A percentile compares a stretch with the other conserved stretches of the same genome.
Conservation (phyloP, 345 rosid species). For the Populus euphratica region DNA sequence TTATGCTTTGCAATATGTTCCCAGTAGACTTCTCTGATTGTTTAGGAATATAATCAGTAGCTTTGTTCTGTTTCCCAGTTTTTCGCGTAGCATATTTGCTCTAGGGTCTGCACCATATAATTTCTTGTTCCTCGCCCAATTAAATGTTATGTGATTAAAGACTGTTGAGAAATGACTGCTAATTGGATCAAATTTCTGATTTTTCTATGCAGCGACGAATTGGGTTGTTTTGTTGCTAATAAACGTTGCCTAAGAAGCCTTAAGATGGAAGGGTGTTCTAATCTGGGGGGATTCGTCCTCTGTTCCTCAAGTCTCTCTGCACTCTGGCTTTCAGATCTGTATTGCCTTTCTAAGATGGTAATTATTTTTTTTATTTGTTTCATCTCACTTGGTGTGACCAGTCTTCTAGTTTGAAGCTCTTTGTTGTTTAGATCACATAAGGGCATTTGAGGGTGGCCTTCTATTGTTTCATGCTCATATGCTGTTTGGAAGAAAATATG, state of each 20-base stretch:
- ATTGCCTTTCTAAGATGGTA: constrained; percentile 80
- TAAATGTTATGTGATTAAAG: not conserved
- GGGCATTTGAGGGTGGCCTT: not conserved
- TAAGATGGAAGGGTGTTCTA: constrained; percentile 94
- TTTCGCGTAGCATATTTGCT: not conserved
- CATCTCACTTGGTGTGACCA: not conserved
- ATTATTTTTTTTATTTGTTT: not conserved
- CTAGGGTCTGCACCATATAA: not conserved
- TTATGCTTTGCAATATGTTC: no score
- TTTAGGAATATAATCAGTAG: not conserved
- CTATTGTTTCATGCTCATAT: not conserved
- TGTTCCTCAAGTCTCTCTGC: constrained; percentile 77
- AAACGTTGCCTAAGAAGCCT: constrained; percentile 71
- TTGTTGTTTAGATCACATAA: not conserved
- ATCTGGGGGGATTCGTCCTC: constrained; percentile 73
- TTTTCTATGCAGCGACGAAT: constrained; percentile 61
- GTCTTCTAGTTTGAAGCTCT: not conserved
- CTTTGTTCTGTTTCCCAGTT: not conserved
- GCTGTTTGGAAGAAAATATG: not conserved
- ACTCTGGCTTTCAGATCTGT: constrained; percentile 84
- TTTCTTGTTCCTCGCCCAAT: not conserved
- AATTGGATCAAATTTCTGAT: constrained; percentile 6
- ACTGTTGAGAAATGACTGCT: not conserved
- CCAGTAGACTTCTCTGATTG: not conserved
- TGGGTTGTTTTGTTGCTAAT: constrained; percentile 93